Evolutionary conservation across 2,329 filamentous ascomycete genomes (phyloP).

Genomic region (Huntiella moniliformis): DNA sequence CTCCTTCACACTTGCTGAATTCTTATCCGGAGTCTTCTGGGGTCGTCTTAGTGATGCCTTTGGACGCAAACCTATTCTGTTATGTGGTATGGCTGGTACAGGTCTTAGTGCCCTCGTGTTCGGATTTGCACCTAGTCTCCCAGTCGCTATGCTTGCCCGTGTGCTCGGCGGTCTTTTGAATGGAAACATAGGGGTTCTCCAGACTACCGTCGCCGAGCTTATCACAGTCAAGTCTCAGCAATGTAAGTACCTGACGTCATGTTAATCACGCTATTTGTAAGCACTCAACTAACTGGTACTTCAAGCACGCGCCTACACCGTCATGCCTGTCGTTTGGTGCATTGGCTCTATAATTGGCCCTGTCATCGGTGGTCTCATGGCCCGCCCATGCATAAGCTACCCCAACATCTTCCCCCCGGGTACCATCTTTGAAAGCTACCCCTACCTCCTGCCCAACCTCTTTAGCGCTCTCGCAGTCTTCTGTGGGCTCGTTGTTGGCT

Average conservation of each 20-base stretch:
- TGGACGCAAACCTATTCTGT: constrained; percentile 78
- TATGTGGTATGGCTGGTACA: constrained; percentile 78
- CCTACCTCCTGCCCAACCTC: constrained; percentile 83
- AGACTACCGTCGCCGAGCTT: constrained; percentile 87
- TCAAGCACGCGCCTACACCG: constrained; percentile 73
- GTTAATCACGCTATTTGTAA: constrained; percentile 14
- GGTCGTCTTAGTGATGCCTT: constrained; percentile 79
- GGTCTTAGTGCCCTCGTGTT: constrained; percentile 85
- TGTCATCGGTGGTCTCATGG: constrained; percentile 75
- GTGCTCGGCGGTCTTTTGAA: constrained; percentile 83
- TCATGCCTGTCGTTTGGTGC: constrained; percentile 98
- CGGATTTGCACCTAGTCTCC: constrained; percentile 69
- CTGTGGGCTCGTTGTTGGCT: constrained; percentile 56
- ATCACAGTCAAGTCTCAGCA: constrained; percentile 88
- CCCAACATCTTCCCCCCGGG: constrained; percentile 52
- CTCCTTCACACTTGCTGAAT: constrained; percentile 89
- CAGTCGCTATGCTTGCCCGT: constrained; percentile 68
- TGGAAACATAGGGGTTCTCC: constrained; percentile 90
- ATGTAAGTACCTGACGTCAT: constrained; percentile 32
- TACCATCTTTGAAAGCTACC: constrained; percentile 68
- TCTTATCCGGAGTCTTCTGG: constrained; percentile 83
- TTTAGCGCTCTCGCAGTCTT: constrained; percentile 66
- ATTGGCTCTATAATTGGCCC: constrained; percentile 88
- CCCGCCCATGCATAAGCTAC: constrained; percentile 69
- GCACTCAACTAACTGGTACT: constrained; percentile 5